Percentiles rank a stretch among this genome's conserved stretches.
These are phyloP conservation scores for Eleusine indica DNA, from an alignment of 176 grass and related monocot species.

Conservation along the genomic window DNA sequence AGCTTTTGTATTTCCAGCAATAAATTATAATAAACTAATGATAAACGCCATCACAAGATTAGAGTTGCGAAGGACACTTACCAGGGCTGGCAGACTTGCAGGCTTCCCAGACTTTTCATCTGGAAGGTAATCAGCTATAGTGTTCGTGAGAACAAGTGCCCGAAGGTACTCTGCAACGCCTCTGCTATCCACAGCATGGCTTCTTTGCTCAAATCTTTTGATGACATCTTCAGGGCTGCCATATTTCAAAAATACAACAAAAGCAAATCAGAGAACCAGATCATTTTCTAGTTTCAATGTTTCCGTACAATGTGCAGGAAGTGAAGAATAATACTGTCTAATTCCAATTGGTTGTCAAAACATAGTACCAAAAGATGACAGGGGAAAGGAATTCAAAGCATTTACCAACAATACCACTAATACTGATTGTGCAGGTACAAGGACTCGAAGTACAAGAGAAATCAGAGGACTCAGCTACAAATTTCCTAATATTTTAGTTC, in stretches of 20 bases:
- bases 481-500: not conserved
- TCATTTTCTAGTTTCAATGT: conserved; percentile 14
- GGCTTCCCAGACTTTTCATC: conserved; percentile 82
- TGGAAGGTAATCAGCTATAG: conserved; percentile 87
- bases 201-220: conserved; percentile 93
- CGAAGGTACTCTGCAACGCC: conserved; percentile 94
- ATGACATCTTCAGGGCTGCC: conserved; percentile 86
- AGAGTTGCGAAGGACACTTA: conserved; percentile 46
- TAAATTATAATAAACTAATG: conserved; percentile 1
- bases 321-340: not conserved
- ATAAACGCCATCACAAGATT: not conserved
- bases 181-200: conserved; percentile 83
- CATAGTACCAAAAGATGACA: conserved; percentile 19
- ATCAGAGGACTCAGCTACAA: not conserved
- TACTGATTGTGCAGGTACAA: not conserved
- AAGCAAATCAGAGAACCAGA: conserved; percentile 16
- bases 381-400: not conserved
- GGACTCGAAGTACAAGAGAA: conserved; percentile 1
- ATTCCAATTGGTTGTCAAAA: conserved; percentile 4
- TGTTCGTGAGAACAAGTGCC: conserved; percentile 86
- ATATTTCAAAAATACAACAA: conserved; percentile 33
- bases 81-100: conserved; percentile 79
- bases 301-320: not conserved
- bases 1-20: not conserved
- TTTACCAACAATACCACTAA: not conserved